Evolutionary conservation across 495 filamentous ascomycete species (phyloP).

Genomic region (Hypomontagnella monticulosa): DNA sequence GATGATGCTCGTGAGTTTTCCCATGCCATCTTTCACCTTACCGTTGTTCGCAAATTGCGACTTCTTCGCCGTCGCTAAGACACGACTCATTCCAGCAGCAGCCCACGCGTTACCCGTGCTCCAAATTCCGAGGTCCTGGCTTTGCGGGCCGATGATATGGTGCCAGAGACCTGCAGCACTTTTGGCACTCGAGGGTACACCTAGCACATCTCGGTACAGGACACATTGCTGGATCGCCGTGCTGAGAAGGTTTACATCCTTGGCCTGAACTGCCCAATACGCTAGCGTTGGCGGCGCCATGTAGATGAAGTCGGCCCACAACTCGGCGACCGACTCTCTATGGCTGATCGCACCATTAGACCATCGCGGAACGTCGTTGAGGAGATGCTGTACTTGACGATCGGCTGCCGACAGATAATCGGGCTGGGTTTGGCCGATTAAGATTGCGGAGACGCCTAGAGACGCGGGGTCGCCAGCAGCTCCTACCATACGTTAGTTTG

Average conservation of each 20-base stretch:
- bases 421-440: conserved; percentile 54
- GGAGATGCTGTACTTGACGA: conserved; percentile 53
- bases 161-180: conserved; percentile 51
- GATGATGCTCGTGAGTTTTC: conserved; percentile 49
- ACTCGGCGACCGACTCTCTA: conserved; percentile 53
- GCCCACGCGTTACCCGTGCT: conserved; percentile 65
- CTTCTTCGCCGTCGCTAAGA: conserved; percentile 58
- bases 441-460: conserved; percentile 56
- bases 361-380: conserved; percentile 56
- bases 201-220: conserved; percentile 57
- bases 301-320: conserved; percentile 63
- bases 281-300: conserved; percentile 63
- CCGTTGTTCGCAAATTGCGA: conserved; percentile 41
- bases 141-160: conserved; percentile 59
- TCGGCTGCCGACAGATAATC: conserved; percentile 49
- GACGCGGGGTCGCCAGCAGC: conserved; percentile 57
- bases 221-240: conserved; percentile 54
- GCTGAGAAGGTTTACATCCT: conserved; percentile 47
- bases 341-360: conserved; percentile 63
- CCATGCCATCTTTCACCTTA: conserved; percentile 44
- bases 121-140: conserved; percentile 57
- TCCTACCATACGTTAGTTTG: conserved; percentile 29
- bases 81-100: conserved; percentile 58
- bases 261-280: conserved; percentile 56
- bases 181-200: conserved; percentile 33